These are phyloP conservation scores for Colletotrichum godetiae DNA, from an alignment of 2,329 filamentous ascomycete species.

Conservation along the genomic window DNA sequence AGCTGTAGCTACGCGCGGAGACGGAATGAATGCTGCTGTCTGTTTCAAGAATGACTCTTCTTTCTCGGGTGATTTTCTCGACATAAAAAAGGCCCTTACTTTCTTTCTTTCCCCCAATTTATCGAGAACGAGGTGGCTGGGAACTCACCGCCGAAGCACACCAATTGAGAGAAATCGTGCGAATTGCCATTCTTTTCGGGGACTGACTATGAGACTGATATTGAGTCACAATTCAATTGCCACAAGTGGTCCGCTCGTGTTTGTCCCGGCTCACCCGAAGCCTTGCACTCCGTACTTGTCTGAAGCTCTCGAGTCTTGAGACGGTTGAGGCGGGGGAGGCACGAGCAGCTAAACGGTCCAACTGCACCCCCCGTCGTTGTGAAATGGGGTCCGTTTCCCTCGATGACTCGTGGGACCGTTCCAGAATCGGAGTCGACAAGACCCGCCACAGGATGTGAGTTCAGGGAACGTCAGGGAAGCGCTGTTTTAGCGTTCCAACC, in stretches of 20 bases:
- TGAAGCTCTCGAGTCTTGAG: not conserved
- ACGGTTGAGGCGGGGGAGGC: not conserved
- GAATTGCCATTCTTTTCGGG: not conserved
- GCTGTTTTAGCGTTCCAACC: conserved; percentile 1
- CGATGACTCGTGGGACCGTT: conserved; percentile 31
- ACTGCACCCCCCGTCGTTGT: not conserved
- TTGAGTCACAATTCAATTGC: conserved; percentile 3
- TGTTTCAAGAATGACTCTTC: not conserved
- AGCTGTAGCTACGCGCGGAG: not conserved
- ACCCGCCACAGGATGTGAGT: conserved; percentile 16
- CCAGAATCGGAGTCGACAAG: conserved; percentile 28
- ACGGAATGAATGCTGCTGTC: not conserved
- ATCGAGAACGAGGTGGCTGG: not conserved
- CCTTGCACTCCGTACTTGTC: no score
- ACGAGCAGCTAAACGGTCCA: not conserved
- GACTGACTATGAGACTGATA: not conserved
- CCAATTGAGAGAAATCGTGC: not conserved
- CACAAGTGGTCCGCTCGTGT: not conserved
- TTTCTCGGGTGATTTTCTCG: not conserved
- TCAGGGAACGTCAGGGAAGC: conserved; percentile 9
- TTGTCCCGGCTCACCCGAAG: not conserved
- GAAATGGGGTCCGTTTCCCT: conserved; percentile 16
- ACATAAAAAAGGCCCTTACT: not conserved
- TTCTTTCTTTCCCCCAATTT: not conserved
- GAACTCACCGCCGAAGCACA: not conserved